Conservation (phyloP, 768 basidiomycete species). For the Crepidotus variabilis region DNA sequence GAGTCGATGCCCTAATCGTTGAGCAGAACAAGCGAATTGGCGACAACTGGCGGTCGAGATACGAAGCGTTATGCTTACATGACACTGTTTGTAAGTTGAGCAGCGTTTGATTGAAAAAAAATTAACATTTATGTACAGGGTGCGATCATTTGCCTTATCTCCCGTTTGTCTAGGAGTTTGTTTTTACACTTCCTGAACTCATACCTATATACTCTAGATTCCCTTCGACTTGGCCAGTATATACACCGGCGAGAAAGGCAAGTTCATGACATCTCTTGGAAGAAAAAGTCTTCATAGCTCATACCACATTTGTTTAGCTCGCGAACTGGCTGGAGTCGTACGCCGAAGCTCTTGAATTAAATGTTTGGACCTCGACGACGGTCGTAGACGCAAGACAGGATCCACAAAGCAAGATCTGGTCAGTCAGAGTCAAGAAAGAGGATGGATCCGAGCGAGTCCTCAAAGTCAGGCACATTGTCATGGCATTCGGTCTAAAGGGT, state of each 20-base stretch:
- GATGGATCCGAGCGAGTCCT: conserved; percentile 32
- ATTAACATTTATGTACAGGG: conserved; percentile 28
- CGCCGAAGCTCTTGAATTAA: conserved; percentile 53
- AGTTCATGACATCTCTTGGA: neutral
- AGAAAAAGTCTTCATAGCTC: neutral
- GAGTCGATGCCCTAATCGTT: conserved; percentile 54
- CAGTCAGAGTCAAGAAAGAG: conserved; percentile 31
- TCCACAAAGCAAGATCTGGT: conserved; percentile 38
- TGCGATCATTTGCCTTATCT: conserved; percentile 59
- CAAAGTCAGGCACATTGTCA: conserved; percentile 47
- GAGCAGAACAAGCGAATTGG: conserved; percentile 61
- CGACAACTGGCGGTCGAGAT: conserved; percentile 64
- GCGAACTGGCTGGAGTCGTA: conserved; percentile 67
- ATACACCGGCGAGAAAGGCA: conserved; percentile 26
- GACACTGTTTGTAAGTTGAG: conserved; percentile 58
- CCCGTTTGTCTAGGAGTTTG: conserved; percentile 34
- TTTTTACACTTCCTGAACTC: conserved; percentile 14
- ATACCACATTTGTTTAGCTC: conserved; percentile 30
- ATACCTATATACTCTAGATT: conserved; percentile 17
- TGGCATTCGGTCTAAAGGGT: conserved; percentile 53
- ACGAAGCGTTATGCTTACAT: conserved; percentile 64
- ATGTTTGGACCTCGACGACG: conserved; percentile 56
- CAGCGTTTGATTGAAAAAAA: neutral
- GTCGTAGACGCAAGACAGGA: conserved; percentile 36
- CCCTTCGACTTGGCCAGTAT: conserved; percentile 29